Evolutionary conservation across 1,139 yeast species (phyloP), one percentile per base, ranked within the genome.

Genomic region (Schizosaccharomyces versatilis): DNA sequence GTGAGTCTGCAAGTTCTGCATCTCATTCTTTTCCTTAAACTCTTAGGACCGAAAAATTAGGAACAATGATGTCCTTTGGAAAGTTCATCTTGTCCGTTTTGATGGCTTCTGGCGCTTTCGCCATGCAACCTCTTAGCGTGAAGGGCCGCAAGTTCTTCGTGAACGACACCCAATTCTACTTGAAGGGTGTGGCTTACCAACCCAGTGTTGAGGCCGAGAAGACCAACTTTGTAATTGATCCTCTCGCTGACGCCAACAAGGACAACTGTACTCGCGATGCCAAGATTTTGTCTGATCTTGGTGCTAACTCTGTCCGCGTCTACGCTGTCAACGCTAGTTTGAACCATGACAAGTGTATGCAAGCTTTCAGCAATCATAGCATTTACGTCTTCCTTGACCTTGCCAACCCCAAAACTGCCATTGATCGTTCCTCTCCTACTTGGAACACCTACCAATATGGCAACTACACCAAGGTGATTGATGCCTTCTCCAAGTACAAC

Each of bases 361-460:
- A 94, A 0, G 69, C 88, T 69, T 72, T 90, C 57, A 96, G 95
- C 3, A 73, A 80, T 7, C 94, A 96, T 0, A 97, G 97, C 0
- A 88, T 90, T 41, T 90, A 90, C 65, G 73, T 90, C 56, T 80
- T 90, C 40, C 71, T 90, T 44, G 98, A 90, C 66, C 95, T 90
- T 61, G 84, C 88, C 64, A 78, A 85, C 59, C 95, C 95, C 42
- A 88, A 86, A 66, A 82, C 95, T 0, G 96, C 97, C 0, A 66
- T 81, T 54, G 76, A 73, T 15, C 76, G 78, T 54, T 90, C 83
- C 63, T 88, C 85, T 62, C 71, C 90, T 62, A 81, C 86, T 64
- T 74, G 98, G 17, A 86, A 93, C 60, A 79, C 81, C 62, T 94
- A 86, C 62, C 97, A 97, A 0, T 84, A 90, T 88, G 75, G 78